phyloP scores from a whole-genome alignment of 805 yeast species.

The Lipomyces kockii region DNA sequence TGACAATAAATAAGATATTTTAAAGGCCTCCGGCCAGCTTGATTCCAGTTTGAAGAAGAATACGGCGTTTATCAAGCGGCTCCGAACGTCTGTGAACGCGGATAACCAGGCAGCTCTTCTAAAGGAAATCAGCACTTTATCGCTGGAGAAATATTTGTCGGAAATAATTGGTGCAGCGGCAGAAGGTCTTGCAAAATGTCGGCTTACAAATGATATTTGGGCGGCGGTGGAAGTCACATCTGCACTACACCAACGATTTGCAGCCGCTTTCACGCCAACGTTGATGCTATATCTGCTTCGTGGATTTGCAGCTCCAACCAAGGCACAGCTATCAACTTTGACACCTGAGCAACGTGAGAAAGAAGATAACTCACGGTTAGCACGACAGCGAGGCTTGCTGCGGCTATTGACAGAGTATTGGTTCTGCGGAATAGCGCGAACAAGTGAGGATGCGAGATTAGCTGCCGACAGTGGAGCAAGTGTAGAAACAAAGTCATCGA shows the following conservation, averaged over 20 bases:
- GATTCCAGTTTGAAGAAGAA: conserved; percentile 85
- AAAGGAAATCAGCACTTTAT: conserved; percentile 63
- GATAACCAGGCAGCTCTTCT: conserved; percentile 57
- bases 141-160: conserved; percentile 73
- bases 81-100: conserved; percentile 60
- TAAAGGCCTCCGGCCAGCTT: conserved; percentile 39
- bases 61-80: conserved; percentile 72
- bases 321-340: conserved; percentile 33
- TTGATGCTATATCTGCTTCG: conserved; percentile 35
- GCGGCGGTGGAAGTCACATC: conserved; percentile 72
- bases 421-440: conserved; percentile 60
- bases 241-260: conserved; percentile 78
- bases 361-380: conserved; percentile 51
- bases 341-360: conserved; percentile 47
- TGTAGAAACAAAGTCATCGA: background rate
- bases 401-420: conserved; percentile 63
- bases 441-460: conserved; percentile 50
- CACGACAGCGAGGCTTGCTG: conserved; percentile 54
- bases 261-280: conserved; percentile 52
- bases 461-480: conserved; percentile 27
- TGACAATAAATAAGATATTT: conserved; percentile 23
- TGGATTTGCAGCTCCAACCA: conserved; percentile 39
- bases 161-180: conserved; percentile 67
- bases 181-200: conserved; percentile 63
- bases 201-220: conserved; percentile 59